Conservation (phyloP, 192 early-diverging fungal species). For the Backusella macrospora region DNA sequence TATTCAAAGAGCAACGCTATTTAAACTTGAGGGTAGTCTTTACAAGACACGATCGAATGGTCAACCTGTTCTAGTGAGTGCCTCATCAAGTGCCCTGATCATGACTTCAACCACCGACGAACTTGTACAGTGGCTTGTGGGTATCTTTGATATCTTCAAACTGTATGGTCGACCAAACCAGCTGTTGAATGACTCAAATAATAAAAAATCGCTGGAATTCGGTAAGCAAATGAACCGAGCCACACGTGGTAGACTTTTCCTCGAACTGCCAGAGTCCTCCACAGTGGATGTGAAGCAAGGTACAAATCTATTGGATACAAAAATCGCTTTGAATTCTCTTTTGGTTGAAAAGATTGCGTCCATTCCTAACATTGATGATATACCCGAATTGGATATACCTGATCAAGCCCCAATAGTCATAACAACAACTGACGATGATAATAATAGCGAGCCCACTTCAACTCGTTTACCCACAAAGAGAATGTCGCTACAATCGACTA, state of each 20-base stretch:
- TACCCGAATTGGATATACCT: background rate
- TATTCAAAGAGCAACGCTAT: slow-evolving; percentile 41
- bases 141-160: slow-evolving; percentile 45
- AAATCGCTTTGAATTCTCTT: background rate
- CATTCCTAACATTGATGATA: slow-evolving; percentile 4
- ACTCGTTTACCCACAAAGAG: background rate
- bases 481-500: background rate
- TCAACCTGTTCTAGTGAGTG: slow-evolving; percentile 1
- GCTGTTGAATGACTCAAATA: slow-evolving; percentile 25
- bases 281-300: slow-evolving; percentile 10
- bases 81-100: slow-evolving; percentile 26
- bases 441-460: background rate
- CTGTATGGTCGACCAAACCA: slow-evolving; percentile 48
- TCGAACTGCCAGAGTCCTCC: slow-evolving; percentile 18
- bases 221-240: slow-evolving; percentile 10
- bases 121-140: slow-evolving; percentile 47
- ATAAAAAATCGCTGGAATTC: slow-evolving; percentile 25
- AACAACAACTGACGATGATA: background rate
- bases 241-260: slow-evolving; percentile 20
- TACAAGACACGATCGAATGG: slow-evolving; percentile 19
- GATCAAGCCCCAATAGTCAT: background rate
- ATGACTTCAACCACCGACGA: slow-evolving; percentile 41
- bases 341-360: slow-evolving; percentile 5
- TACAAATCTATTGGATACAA: slow-evolving; percentile 14
- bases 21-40: slow-evolving; percentile 47